Conservation (phyloP, 2,329 filamentous ascomycete species). For the Aspergillus spinulosporus region DNA sequence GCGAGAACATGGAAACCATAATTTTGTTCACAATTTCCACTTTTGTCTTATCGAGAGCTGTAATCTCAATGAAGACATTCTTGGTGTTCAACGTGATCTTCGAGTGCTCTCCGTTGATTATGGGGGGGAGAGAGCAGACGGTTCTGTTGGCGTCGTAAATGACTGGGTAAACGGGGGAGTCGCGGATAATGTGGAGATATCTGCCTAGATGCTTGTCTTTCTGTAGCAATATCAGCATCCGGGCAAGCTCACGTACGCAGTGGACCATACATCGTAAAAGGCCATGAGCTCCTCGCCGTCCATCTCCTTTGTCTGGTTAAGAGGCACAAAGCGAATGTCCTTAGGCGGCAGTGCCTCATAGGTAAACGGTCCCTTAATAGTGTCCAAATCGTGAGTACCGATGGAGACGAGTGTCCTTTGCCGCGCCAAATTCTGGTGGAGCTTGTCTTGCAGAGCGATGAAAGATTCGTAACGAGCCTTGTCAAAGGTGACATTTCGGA, state of each 20-base stretch:
- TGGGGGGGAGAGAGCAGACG: slow-evolving; percentile 92
- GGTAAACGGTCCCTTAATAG: slow-evolving; percentile 88
- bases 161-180: slow-evolving; percentile 91
- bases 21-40: slow-evolving; percentile 94
- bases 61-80: slow-evolving; percentile 97
- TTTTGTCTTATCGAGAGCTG: slow-evolving; percentile 93
- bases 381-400: slow-evolving; percentile 94
- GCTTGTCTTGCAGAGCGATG: slow-evolving; percentile 95
- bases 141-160: slow-evolving; percentile 86
- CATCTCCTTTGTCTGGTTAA: slow-evolving; percentile 92
- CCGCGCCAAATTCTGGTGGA: slow-evolving; percentile 92
- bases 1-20: slow-evolving; percentile 95
- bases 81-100: slow-evolving; percentile 91
- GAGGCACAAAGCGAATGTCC: slow-evolving; percentile 83
- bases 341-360: slow-evolving; percentile 92
- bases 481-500: slow-evolving; percentile 89
- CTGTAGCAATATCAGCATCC: slow-evolving; percentile 42
- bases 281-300: slow-evolving; percentile 84
- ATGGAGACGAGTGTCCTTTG: slow-evolving; percentile 94
- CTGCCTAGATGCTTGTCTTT: slow-evolving; percentile 88
- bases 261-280: slow-evolving; percentile 69
- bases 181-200: slow-evolving; percentile 90
- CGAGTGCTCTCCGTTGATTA: slow-evolving; percentile 96
- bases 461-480: slow-evolving; percentile 92
- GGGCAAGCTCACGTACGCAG: background rate